Percentiles rank a stretch among this genome's conserved stretches.
Conservation (phyloP, 306 rosid genomes). For the Alnus rubra region DNA sequence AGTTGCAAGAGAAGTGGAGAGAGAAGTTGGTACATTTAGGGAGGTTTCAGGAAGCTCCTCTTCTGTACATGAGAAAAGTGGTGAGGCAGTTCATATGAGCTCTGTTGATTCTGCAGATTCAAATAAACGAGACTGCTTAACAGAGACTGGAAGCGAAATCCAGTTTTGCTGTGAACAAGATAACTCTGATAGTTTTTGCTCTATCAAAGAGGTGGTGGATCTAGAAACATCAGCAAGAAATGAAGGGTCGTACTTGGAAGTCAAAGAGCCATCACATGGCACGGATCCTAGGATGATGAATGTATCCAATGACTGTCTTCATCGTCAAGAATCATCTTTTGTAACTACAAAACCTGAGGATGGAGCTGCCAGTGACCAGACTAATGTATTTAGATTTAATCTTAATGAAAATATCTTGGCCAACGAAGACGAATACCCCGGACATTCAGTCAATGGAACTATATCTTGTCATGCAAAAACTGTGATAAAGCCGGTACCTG, state of each 20-base stretch:
- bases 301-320: slow-evolving; percentile 15
- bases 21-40: slow-evolving; percentile 19
- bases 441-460: slow-evolving; percentile 19
- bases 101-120: slow-evolving; percentile 35
- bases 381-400: slow-evolving; percentile 19
- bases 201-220: background rate
- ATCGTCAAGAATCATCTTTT: slow-evolving; percentile 12
- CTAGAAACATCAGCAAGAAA: background rate
- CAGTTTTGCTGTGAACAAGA: slow-evolving; percentile 17
- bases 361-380: slow-evolving; percentile 13
- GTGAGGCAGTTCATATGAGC: slow-evolving; percentile 17
- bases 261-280: slow-evolving; percentile 19
- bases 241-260: slow-evolving; percentile 9
- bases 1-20: slow-evolving; percentile 32
- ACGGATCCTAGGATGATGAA: background rate
- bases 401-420: slow-evolving; percentile 30
- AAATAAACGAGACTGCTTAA: slow-evolving; percentile 24
- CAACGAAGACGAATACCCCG: slow-evolving; percentile 21
- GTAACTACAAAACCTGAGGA: slow-evolving; percentile 15
- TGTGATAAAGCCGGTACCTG: slow-evolving; percentile 34
- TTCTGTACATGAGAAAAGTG: slow-evolving; percentile 27
- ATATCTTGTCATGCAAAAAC: background rate
- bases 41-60: slow-evolving; percentile 37
- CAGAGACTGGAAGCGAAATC: slow-evolving; percentile 24
- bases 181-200: slow-evolving; percentile 3